A percentile compares a stretch with the other conserved stretches of the same genome.
Evolutionary conservation across 1,284 basidiomycete species (phyloP).

Genomic region (Cutaneotrichosporon cavernicola): DNA sequence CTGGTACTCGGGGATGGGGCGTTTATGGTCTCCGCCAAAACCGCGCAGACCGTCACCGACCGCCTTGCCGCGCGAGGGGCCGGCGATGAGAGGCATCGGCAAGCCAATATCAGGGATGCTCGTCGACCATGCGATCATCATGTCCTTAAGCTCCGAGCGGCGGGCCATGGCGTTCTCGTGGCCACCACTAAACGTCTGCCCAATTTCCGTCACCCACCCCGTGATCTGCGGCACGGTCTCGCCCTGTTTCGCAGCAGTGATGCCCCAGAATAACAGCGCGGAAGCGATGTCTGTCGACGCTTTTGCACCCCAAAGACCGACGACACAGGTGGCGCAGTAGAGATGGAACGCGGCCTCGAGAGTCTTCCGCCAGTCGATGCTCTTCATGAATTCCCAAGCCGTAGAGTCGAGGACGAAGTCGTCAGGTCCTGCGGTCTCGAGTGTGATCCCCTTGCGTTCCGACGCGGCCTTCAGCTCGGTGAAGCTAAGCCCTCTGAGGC

Average conservation of each 20-base stretch:
- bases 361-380: slow-evolving; percentile 29
- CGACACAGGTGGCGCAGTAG: slow-evolving; percentile 36
- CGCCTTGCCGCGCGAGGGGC: slow-evolving; percentile 25
- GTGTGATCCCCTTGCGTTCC: not conserved
- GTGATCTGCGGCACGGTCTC: slow-evolving; percentile 18
- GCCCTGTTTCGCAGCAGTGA: slow-evolving; percentile 19
- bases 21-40: slow-evolving; percentile 28
- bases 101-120: slow-evolving; percentile 25
- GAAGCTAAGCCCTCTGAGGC: slow-evolving; percentile 9
- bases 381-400: slow-evolving; percentile 17
- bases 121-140: slow-evolving; percentile 29
- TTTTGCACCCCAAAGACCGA: slow-evolving; percentile 29
- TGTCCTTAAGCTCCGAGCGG: slow-evolving; percentile 21
- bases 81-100: slow-evolving; percentile 22
- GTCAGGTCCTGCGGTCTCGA: slow-evolving; percentile 8
- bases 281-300: slow-evolving; percentile 19
- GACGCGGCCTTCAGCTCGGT: slow-evolving; percentile 15
- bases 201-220: slow-evolving; percentile 12
- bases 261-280: slow-evolving; percentile 27
- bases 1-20: slow-evolving; percentile 32
- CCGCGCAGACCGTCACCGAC: slow-evolving; percentile 32
- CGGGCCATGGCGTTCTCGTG: slow-evolving; percentile 9
- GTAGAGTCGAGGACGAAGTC: slow-evolving; percentile 20
- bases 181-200: slow-evolving; percentile 13
- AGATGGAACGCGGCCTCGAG: slow-evolving; percentile 31